These are phyloP conservation scores for Ogataea methanolica DNA, from an alignment of 805 yeast genomes.

Conservation along the genomic window DNA sequence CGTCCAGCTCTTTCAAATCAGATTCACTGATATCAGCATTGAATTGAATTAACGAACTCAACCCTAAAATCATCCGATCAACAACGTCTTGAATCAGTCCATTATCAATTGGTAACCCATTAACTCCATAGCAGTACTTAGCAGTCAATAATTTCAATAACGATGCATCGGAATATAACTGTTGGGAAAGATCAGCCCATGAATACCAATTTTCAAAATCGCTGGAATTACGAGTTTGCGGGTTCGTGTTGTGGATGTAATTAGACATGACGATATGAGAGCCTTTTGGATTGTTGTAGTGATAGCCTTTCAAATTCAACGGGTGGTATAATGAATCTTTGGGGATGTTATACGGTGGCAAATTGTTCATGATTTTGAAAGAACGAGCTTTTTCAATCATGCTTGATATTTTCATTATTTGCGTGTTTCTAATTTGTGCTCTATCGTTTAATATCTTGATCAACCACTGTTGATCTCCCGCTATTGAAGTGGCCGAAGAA, in stretches of 20 bases:
- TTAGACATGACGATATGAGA: slow-evolving; percentile 18
- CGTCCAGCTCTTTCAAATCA: slow-evolving; percentile 14
- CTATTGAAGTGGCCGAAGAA: not conserved
- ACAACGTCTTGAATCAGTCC: slow-evolving; percentile 28
- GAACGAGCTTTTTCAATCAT: slow-evolving; percentile 26
- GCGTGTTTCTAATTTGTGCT: slow-evolving; percentile 18
- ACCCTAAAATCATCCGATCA: slow-evolving; percentile 26
- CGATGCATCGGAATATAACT: slow-evolving; percentile 35
- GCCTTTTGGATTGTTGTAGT: slow-evolving; percentile 22
- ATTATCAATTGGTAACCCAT: slow-evolving; percentile 24
- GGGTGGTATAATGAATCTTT: slow-evolving; percentile 28
- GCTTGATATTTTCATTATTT: slow-evolving; percentile 18
- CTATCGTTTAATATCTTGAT: slow-evolving; percentile 14
- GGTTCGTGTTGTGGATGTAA: slow-evolving; percentile 22
- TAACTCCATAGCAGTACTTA: slow-evolving; percentile 20
- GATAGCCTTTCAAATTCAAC: slow-evolving; percentile 18
- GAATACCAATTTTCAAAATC: slow-evolving; percentile 30
- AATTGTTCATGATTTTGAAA: slow-evolving; percentile 24
- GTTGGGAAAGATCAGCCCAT: slow-evolving; percentile 34
- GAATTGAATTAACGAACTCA: slow-evolving; percentile 21
- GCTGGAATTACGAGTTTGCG: slow-evolving; percentile 16
- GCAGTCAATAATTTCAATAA: slow-evolving; percentile 33
- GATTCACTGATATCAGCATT: slow-evolving; percentile 11
- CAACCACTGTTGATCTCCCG: slow-evolving; percentile 7
- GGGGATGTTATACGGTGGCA: slow-evolving; percentile 29